These are phyloP conservation scores for Skeletonema menzelii DNA, from an alignment of 108 stramenopile genomes.

Conservation along the genomic window DNA sequence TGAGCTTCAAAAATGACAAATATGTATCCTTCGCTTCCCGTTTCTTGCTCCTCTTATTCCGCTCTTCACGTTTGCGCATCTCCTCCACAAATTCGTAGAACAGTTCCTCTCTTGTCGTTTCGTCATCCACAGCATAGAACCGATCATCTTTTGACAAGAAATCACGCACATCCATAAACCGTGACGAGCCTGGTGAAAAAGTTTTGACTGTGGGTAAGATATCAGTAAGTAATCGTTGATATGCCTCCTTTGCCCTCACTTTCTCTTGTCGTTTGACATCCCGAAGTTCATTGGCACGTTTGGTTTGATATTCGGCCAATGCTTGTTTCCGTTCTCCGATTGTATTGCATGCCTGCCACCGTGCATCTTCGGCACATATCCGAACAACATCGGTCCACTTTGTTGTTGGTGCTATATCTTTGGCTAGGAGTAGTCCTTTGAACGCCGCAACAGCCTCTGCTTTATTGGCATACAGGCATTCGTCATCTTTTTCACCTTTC, in stretches of 20 bases:
- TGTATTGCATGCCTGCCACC: slow-evolving; percentile 72
- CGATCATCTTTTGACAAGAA: slow-evolving; percentile 76
- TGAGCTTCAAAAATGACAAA: slow-evolving; percentile 57
- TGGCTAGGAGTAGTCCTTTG: slow-evolving; percentile 78
- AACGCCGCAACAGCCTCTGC: slow-evolving; percentile 79
- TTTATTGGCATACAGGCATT: slow-evolving; percentile 59
- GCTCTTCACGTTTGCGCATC: slow-evolving; percentile 72
- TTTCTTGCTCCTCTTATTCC: slow-evolving; percentile 65
- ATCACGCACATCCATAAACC: slow-evolving; percentile 61
- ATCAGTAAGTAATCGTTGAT: slow-evolving; percentile 60
- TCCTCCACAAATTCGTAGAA: slow-evolving; percentile 85
- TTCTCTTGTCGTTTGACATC: slow-evolving; percentile 75
- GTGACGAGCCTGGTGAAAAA: slow-evolving; percentile 49
- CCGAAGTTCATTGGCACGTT: slow-evolving; percentile 78
- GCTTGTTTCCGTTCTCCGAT: slow-evolving; percentile 84
- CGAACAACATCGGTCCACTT: slow-evolving; percentile 82
- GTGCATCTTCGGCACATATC: slow-evolving; percentile 58
- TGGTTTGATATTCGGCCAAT: slow-evolving; percentile 87
- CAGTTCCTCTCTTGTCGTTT: slow-evolving; percentile 60
- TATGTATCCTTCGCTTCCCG: slow-evolving; percentile 64
- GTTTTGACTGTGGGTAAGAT: slow-evolving; percentile 49
- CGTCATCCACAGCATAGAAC: slow-evolving; percentile 79
- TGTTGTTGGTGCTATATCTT: slow-evolving; percentile 60
- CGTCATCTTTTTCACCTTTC: slow-evolving; percentile 5
- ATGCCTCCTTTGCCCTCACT: slow-evolving; percentile 73